Evolutionary conservation across 2,329 filamentous ascomycete genomes (phyloP).

Genomic region (Aspergillus pseudoglaucus): DNA sequence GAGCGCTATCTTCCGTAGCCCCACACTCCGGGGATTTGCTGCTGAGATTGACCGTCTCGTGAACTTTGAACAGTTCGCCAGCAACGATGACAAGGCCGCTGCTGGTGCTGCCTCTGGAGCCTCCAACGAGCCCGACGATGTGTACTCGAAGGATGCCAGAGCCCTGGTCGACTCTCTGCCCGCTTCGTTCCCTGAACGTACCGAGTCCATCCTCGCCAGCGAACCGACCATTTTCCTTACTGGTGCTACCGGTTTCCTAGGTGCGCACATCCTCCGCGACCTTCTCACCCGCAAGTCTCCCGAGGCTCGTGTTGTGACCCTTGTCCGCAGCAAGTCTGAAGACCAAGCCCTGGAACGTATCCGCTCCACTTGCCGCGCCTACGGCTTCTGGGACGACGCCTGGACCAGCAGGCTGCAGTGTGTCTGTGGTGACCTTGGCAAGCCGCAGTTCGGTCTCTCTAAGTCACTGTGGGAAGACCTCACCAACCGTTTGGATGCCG

Average conservation of each 20-base stretch:
- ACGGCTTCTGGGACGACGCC: conserved; percentile 64
- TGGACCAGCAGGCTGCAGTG: conserved; percentile 62
- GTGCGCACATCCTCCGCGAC: conserved; percentile 71
- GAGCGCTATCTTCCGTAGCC: conserved; percentile 62
- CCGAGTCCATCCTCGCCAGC: conserved; percentile 26
- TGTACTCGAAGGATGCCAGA: conserved; percentile 47
- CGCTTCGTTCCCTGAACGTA: conserved; percentile 28
- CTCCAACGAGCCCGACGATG: conserved; percentile 35
- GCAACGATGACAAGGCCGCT: conserved; percentile 34
- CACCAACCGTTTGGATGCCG: conserved; percentile 59
- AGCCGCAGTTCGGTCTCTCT: conserved; percentile 67
- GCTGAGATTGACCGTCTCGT: conserved; percentile 48
- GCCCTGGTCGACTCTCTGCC: conserved; percentile 47
- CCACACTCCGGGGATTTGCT: conserved; percentile 54
- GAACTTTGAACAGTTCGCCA: conserved; percentile 42
- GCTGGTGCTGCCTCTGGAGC: conserved; percentile 24
- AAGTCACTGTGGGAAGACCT: conserved; percentile 60
- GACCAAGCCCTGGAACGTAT: conserved; percentile 16
- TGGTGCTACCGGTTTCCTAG: conserved; percentile 84
- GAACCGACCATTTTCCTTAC: conserved; percentile 68
- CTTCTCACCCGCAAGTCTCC: conserved; percentile 57
- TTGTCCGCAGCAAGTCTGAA: conserved; percentile 61
- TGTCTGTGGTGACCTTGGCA: conserved; percentile 55
- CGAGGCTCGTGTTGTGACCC: conserved; percentile 60
- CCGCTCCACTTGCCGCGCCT: conserved; percentile 45